Evolutionary conservation across 140 eudicot species (phyloP).

Genomic region (Cichorium intybus): DNA sequence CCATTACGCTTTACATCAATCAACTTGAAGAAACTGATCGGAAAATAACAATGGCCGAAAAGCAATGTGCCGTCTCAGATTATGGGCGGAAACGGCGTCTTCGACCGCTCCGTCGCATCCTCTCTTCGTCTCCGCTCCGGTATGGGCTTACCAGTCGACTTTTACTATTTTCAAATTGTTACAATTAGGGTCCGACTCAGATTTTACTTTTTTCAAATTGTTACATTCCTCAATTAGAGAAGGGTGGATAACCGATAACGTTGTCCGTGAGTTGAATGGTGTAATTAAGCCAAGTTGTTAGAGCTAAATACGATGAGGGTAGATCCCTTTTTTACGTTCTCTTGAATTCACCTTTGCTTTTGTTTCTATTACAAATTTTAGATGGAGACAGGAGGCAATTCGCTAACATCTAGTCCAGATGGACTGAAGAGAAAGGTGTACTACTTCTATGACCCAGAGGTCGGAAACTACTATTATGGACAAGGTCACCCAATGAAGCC

Average conservation of each 20-base stretch:
- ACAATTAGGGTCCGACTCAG: constrained; percentile 6
- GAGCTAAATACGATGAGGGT: neutral
- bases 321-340: neutral
- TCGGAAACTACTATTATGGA: constrained; percentile 65
- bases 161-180: too few species aligned
- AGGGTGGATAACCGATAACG: neutral
- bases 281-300: neutral
- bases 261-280: neutral
- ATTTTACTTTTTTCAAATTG: neutral
- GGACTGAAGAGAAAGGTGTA: constrained; percentile 56
- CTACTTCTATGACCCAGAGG: constrained; percentile 63
- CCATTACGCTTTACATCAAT: too few species aligned
- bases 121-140: too few species aligned
- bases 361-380: constrained; percentile 5
- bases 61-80: too few species aligned
- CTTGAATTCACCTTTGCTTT: neutral
- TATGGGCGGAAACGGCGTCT: too few species aligned
- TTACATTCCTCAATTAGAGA: neutral
- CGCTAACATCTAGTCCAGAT: constrained; percentile 56
- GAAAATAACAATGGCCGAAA: too few species aligned
- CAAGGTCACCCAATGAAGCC: constrained; percentile 80
- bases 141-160: too few species aligned
- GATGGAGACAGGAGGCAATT: constrained; percentile 71
- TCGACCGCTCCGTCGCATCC: too few species aligned
- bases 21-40: too few species aligned